Evolutionary conservation across 73 alveolate genomes (phyloP), one percentile per base, ranked within the genome.

Genomic region (Paramecium sonneborni): DNA sequence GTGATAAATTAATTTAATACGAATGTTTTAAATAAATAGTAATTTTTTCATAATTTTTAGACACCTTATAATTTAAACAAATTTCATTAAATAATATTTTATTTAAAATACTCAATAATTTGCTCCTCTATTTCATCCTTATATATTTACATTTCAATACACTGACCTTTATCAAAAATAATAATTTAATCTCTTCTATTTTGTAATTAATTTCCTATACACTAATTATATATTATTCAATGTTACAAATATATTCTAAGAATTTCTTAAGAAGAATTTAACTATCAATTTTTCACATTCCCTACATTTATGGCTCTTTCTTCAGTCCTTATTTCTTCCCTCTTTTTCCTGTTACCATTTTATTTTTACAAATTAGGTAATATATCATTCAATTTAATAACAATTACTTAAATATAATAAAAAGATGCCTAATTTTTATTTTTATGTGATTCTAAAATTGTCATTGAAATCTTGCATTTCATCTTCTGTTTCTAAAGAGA

Each of bases 111-210:
- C 1, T 62, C 44, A 62, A 62, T 32, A 26, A 62, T 62, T 62
- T 62, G 12, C 9, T 62, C 84, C 12, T 62, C 84, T 10, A 62
- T 62, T 26, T 62, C 84, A 30, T 26, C 26, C 84, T 62, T 26
- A 30, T 62, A 14, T 26, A 43, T 26, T 10, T 21, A 3, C 3
- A 62, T 62, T 10, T 62, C 20, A 6, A 62, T 24, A n/a, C 20
- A 62, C 24, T 62, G 28, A 1, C 84, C 84, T 12, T 62, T 62
- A 62, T 62, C 6, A 62, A 23, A 79, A 0, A 79, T 39, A 38
- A 39, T 48, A 79, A 79, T 39, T 79, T 79, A 20, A 26, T 79
- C 69, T 79, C 90, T 79, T 46, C 90, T 79, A 44, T 12, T 79
- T 43, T 79, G 15, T 11, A 79, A 46, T 44, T 41, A 26, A 79